Percentiles rank a stretch among this genome's conserved stretches.
phyloP scores from a whole-genome alignment of 768 basidiomycete species.

The Tylopilus sp. region DNA sequence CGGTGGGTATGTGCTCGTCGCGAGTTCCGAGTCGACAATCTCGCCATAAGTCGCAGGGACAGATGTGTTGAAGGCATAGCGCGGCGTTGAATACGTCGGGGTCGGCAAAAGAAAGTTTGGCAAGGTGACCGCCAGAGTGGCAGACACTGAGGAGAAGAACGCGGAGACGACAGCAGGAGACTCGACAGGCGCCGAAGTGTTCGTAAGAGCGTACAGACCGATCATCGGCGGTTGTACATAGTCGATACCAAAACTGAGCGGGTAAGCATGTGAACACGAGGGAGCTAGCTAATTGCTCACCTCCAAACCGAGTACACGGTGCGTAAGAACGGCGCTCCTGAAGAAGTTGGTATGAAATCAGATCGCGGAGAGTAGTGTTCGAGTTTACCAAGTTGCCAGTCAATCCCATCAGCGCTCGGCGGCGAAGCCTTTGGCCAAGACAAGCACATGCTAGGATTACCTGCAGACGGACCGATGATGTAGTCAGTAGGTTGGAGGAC shows the following conservation, averaged over 20 bases:
- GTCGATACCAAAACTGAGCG: constrained; percentile 66
- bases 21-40: constrained; percentile 59
- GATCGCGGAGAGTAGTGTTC: background rate
- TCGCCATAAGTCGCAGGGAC: constrained; percentile 51
- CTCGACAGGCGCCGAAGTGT: constrained; percentile 41
- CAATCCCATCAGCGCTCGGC: constrained; percentile 70
- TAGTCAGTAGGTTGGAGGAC: constrained; percentile 73
- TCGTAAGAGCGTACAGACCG: constrained; percentile 64
- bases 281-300: constrained; percentile 33
- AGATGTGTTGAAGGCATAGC: constrained; percentile 70
- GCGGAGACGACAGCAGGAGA: constrained; percentile 43
- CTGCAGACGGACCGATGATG: constrained; percentile 64
- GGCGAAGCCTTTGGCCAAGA: constrained; percentile 69
- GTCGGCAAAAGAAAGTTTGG: constrained; percentile 70
- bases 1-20: constrained; percentile 67
- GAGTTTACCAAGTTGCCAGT: constrained; percentile 75
- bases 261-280: constrained; percentile 3
- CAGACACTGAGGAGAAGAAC: constrained; percentile 58
- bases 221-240: constrained; percentile 71
- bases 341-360: background rate
- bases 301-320: constrained; percentile 80
- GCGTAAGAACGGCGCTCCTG: constrained; percentile 64
- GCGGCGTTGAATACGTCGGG: constrained; percentile 58
- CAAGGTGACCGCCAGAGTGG: constrained; percentile 62
- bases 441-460: constrained; percentile 64